These are phyloP conservation scores for Helotiales sp. DNA, from an alignment of 2,329 filamentous ascomycete species.

Conservation along the genomic window DNA sequence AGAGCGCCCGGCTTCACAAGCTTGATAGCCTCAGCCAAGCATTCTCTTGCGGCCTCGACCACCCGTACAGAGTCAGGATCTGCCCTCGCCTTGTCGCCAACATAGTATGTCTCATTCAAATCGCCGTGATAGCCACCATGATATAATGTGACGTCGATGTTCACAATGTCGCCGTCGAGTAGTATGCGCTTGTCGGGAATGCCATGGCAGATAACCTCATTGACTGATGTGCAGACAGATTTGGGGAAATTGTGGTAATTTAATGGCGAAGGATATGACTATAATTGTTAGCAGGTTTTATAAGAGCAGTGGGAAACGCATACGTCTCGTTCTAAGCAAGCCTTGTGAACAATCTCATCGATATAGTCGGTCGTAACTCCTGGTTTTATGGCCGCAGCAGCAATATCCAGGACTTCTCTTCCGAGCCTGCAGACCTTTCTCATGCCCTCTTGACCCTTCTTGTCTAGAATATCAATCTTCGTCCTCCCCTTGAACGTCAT, in stretches of 20 bases:
- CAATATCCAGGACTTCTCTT: slow-evolving; percentile 90
- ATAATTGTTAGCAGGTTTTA: slow-evolving; percentile 20
- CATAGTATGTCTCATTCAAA: slow-evolving; percentile 98
- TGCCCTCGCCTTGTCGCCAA: slow-evolving; percentile 81
- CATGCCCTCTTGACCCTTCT: slow-evolving; percentile 81
- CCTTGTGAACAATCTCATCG: slow-evolving; percentile 92
- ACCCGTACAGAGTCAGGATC: slow-evolving; percentile 87
- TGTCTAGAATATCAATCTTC: slow-evolving; percentile 80
- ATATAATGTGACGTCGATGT: slow-evolving; percentile 94
- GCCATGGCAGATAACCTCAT: slow-evolving; percentile 98
- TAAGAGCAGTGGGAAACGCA: slow-evolving; percentile 37
- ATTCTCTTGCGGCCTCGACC: slow-evolving; percentile 86
- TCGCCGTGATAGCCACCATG: slow-evolving; percentile 95
- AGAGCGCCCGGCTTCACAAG: slow-evolving; percentile 90
- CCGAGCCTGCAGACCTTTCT: slow-evolving; percentile 85
- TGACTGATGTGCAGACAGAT: slow-evolving; percentile 93
- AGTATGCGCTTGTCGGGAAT: slow-evolving; percentile 90
- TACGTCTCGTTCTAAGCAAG: slow-evolving; percentile 89
- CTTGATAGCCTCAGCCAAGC: slow-evolving; percentile 86
- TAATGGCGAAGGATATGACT: slow-evolving; percentile 93
- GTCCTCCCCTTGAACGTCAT: slow-evolving; percentile 65
- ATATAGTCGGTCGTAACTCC: slow-evolving; percentile 95
- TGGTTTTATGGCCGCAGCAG: slow-evolving; percentile 79
- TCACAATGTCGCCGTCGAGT: slow-evolving; percentile 91
- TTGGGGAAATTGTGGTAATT: slow-evolving; percentile 98